A percentile compares a stretch with the other conserved stretches of the same genome.
Evolutionary conservation across 2,329 filamentous ascomycete genomes (phyloP).

Genomic region (Penicillium occitanis): DNA sequence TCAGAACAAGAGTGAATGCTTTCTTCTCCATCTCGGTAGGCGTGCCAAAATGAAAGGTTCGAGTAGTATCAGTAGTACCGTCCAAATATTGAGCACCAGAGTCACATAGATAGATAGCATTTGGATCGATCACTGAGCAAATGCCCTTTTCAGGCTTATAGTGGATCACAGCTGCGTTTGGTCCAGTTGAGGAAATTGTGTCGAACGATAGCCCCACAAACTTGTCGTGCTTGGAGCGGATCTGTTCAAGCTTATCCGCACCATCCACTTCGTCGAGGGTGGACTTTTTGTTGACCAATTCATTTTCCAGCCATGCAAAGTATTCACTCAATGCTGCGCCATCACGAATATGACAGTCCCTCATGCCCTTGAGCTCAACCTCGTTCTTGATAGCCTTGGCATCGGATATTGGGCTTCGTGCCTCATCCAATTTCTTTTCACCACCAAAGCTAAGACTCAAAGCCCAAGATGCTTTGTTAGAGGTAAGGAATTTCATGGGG

Average conservation of each 20-base stretch:
- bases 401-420: slow-evolving; percentile 82
- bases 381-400: slow-evolving; percentile 94
- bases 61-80: slow-evolving; percentile 92
- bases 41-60: slow-evolving; percentile 86
- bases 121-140: slow-evolving; percentile 80
- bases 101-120: slow-evolving; percentile 88
- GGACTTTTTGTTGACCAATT: slow-evolving; percentile 71
- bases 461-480: slow-evolving; percentile 90
- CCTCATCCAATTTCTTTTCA: slow-evolving; percentile 78
- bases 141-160: slow-evolving; percentile 84
- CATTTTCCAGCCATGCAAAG: slow-evolving; percentile 94
- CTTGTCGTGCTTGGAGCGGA: slow-evolving; percentile 60
- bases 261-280: slow-evolving; percentile 82
- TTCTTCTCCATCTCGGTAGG: slow-evolving; percentile 81
- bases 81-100: slow-evolving; percentile 96
- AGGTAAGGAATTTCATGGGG: slow-evolving; percentile 71
- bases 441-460: slow-evolving; percentile 82
- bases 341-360: slow-evolving; percentile 88
- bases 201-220: slow-evolving; percentile 92
- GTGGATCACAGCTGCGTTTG: slow-evolving; percentile 93
- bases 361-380: slow-evolving; percentile 86
- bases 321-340: slow-evolving; percentile 88
- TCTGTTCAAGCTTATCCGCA: slow-evolving; percentile 82
- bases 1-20: slow-evolving; percentile 90
- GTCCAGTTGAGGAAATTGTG: slow-evolving; percentile 91